Base-by-base conservation (phyloP, 208 protist genomes). In the Leishmania braziliensis region DNA sequence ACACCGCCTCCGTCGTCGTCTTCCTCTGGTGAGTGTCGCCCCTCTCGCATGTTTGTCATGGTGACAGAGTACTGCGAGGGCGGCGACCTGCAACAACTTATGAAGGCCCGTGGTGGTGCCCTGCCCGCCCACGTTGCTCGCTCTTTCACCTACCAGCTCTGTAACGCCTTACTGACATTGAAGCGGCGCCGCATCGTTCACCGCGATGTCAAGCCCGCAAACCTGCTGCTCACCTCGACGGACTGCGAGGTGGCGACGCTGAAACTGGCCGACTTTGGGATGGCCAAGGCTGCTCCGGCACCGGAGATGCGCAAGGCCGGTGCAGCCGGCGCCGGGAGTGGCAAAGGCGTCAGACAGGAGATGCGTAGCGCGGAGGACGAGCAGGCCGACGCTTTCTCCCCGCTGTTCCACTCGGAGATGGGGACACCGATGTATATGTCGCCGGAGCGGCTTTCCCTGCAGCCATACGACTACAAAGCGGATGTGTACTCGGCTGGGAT, bases 201-300 rank as follows among this genome's bases (percentile, higher is more conserved):
- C 75, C 92, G 96, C 73, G 96, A 98, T 77, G 79, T 98, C 46
- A 98, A 98, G 75, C 94, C 95, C 1, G 95, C 90, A 0, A 98
- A 98, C 60, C 69, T 97, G 68, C 81, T 98, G 29, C 80, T 98
- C 12, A 93, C 86, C 29, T 83, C 78, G 48, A 71, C 53, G 0
- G 86, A 92, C 73, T 84, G 89, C 77, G 88, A 92, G 73, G 77
- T 83, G 81, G 89, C 90, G 62, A 85, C 85, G 78, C 79, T 95
- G 58, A 91, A 90, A 74, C 78, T 95, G 29, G 90, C 90, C 4
- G 92, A 95, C 80, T 95, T 89, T 72, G 92, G 92, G 14, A 93
- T 93, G 85, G 92, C 92, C n/a, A 91, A 84, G 69, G 73, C 63
- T 36, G 85, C 78, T 0, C 77, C 77, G 50, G 29, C 63, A 20